Conservation (phyloP, 1,139 yeast genomes). For the Pichia norvegensis region DNA sequence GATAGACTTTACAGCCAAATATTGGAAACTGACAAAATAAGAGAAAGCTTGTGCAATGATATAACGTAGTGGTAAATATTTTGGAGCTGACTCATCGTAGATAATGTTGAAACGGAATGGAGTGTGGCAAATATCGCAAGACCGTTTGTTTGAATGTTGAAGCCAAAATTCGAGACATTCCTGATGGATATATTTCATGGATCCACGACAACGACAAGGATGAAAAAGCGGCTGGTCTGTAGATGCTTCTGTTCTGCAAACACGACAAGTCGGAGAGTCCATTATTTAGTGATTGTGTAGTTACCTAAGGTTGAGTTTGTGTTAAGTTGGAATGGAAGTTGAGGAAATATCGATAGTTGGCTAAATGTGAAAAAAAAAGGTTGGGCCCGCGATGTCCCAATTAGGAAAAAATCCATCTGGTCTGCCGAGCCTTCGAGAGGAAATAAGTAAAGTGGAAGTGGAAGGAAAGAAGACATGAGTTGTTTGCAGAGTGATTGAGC, state of each 20-base stretch:
- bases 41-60: slow-evolving; percentile 35
- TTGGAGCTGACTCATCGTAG: slow-evolving; percentile 66
- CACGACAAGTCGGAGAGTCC: slow-evolving; percentile 50
- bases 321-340: neutral
- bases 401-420: no score
- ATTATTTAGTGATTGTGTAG: neutral
- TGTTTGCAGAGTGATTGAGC: no score
- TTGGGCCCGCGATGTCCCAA: no score
- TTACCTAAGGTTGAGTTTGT: neutral
- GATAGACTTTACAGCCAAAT: slow-evolving; percentile 6
- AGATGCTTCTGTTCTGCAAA: slow-evolving; percentile 89
- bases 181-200: slow-evolving; percentile 88
- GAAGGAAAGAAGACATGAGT: no score
- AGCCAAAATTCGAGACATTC: slow-evolving; percentile 90
- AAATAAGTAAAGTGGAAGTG: no score
- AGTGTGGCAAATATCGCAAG: slow-evolving; percentile 86
- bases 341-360: neutral
- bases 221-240: slow-evolving; percentile 71
- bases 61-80: slow-evolving; percentile 46
- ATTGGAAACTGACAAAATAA: slow-evolving; percentile 13
- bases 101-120: slow-evolving; percentile 66
- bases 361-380: no score
- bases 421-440: no score
- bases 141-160: slow-evolving; percentile 49
- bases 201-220: slow-evolving; percentile 93